These are phyloP conservation scores for Prunus dulcis DNA, from an alignment of 306 rosid genomes.

Conservation along the genomic window DNA sequence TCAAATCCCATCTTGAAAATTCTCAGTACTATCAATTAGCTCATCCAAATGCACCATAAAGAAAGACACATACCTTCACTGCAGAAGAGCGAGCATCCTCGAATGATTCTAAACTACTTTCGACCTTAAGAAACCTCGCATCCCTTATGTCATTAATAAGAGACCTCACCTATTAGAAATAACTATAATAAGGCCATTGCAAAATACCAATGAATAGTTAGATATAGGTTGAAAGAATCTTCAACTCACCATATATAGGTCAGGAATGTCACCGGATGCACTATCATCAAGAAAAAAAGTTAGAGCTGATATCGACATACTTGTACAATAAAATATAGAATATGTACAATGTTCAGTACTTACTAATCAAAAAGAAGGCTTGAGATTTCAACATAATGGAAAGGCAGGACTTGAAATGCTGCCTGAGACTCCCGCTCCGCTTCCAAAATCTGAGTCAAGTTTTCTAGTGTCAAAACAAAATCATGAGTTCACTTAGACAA, in stretches of 20 bases:
- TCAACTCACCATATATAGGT: slow-evolving; percentile 75
- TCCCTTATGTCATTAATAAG: slow-evolving; percentile 87
- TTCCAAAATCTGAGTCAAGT: slow-evolving; percentile 82
- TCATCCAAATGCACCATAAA: background rate
- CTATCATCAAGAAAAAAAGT: slow-evolving; percentile 38
- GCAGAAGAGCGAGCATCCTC: slow-evolving; percentile 82
- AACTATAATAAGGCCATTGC: slow-evolving; percentile 22
- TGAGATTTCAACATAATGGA: slow-evolving; percentile 92
- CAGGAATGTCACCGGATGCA: slow-evolving; percentile 77
- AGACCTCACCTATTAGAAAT: slow-evolving; percentile 67
- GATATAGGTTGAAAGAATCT: slow-evolving; percentile 16
- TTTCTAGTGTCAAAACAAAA: slow-evolving; percentile 46
- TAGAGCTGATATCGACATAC: slow-evolving; percentile 13
- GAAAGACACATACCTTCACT: slow-evolving; percentile 60
- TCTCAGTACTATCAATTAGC: background rate
- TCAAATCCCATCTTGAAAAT: background rate
- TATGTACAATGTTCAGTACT: slow-evolving; percentile 25
- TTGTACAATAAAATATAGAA: slow-evolving; percentile 16
- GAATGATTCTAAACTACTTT: slow-evolving; percentile 80
- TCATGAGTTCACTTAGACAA: background rate
- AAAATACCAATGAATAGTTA: background rate
- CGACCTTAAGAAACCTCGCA: slow-evolving; percentile 91
- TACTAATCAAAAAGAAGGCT: slow-evolving; percentile 77
- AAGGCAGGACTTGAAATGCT: slow-evolving; percentile 79
- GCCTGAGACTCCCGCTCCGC: slow-evolving; percentile 86